Evolutionary conservation across 345 rosid species (phyloP).

Genomic region (Eucalyptus curtisii): DNA sequence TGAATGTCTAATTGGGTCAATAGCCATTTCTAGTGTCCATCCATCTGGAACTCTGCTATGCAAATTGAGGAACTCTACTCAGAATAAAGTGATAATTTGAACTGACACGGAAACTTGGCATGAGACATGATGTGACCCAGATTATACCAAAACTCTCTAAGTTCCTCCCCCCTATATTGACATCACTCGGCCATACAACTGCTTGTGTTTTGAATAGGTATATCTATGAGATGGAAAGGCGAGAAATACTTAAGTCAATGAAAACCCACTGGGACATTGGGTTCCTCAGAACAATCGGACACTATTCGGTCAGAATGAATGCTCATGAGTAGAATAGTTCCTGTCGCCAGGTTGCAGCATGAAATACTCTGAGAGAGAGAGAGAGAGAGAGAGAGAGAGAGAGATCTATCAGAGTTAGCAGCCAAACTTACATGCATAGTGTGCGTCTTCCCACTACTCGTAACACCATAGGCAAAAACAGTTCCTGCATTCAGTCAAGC

Average conservation of each 20-base stretch:
- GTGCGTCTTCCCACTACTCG: conserved; percentile 98
- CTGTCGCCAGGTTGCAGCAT: background rate
- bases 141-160: background rate
- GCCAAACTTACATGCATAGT: conserved; percentile 87
- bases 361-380: background rate
- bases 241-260: background rate
- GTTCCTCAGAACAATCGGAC: background rate
- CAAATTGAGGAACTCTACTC: background rate
- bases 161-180: background rate
- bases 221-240: background rate
- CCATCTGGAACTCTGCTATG: background rate
- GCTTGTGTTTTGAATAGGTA: background rate
- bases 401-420: background rate
- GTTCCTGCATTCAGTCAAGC: conserved; percentile 43
- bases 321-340: background rate
- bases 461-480: conserved; percentile 98
- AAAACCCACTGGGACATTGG: background rate
- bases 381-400: background rate
- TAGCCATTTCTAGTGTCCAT: background rate
- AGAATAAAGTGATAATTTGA: background rate
- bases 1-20: background rate
- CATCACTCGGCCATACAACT: background rate
- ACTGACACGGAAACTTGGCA: background rate
- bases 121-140: background rate
- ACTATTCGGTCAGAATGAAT: background rate